Base-by-base conservation (phyloP, 345 rosid species). In the Gynandropsis gynandra region DNA sequence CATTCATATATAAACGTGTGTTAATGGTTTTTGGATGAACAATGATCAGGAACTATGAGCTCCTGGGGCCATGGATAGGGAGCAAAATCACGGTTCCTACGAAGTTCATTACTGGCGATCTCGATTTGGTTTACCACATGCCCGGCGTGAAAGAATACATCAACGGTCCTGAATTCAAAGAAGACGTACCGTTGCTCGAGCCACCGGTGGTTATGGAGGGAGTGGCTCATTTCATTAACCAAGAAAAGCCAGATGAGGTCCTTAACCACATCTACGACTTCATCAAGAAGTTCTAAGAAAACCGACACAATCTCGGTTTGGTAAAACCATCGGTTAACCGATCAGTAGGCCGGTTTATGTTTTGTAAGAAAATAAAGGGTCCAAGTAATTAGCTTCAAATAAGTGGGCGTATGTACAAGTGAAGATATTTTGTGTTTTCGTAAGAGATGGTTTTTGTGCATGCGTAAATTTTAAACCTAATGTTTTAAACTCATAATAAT, bases 231-330 rank as follows among this genome's bases (percentile, higher is more conserved):
- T 65, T 52, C 24, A 38, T 59, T 16, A 59, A 52, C 49, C 60
- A 65, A 59, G 70, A 65, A 34, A 65, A 59, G 34, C 69, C 69
- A 5, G 58, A 45, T 48, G 64, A 65, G 54, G 16, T 58, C 11
- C 58, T 58, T 33, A 47, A 58, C 18, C 12, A 34, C 46, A 65
- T 65, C 38, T 13, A 19, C n/a, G 64, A 58, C 5, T 65, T 65
- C 37, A 65, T 65, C 24, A 51, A 58, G 29, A 58, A 51, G 52
- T 65, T 65, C 37, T 65, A 50, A 27, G 29, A 24, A 24, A 24
- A 24, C 29, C 29, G 29, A 24, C 29, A 5, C 29, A 24, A 24
- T 24, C 29, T 24, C 29, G 29, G 29, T 24, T 24, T 24, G 2
- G 5, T 24, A 2, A 24, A 24, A 24, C 29, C 29, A 24, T 5